phyloP scores from a whole-genome alignment of 2,329 filamentous ascomycete genomes.

The Pleoardoris graminearum region DNA sequence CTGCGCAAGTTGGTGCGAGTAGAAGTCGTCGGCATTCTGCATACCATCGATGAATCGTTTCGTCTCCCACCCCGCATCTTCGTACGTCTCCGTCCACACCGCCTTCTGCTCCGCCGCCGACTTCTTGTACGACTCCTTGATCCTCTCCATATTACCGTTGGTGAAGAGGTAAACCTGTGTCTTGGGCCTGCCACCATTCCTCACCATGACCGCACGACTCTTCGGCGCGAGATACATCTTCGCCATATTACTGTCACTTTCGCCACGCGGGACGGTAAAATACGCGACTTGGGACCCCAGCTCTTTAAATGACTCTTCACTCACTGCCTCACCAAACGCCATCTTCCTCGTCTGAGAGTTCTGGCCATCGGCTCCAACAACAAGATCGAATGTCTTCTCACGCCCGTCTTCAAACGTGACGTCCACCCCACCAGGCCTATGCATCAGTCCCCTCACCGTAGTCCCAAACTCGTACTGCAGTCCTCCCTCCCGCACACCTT shows the following conservation, averaged over 20 bases:
- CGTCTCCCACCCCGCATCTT: slow-evolving; percentile 51
- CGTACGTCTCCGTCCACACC: slow-evolving; percentile 44
- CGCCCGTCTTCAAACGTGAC: slow-evolving; percentile 51
- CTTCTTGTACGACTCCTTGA: slow-evolving; percentile 26
- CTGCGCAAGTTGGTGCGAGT: slow-evolving; percentile 48
- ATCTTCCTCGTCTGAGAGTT: slow-evolving; percentile 48
- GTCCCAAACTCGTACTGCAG: slow-evolving; percentile 38
- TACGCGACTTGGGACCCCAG: slow-evolving; percentile 39
- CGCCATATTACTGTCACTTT: slow-evolving; percentile 41
- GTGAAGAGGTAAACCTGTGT: slow-evolving; percentile 48
- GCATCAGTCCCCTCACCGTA: slow-evolving; percentile 27
- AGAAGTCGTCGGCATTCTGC: slow-evolving; percentile 49
- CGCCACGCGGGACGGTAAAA: slow-evolving; percentile 38
- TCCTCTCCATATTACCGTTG: slow-evolving; percentile 22
- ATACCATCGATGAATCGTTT: slow-evolving; percentile 49
- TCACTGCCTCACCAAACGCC: slow-evolving; percentile 8
- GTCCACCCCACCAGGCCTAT: slow-evolving; percentile 39
- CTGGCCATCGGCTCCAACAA: slow-evolving; percentile 60
- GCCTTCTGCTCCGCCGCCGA: slow-evolving; percentile 44
- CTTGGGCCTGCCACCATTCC: slow-evolving; percentile 44
- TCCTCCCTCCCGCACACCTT: slow-evolving; percentile 19
- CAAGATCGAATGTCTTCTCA: slow-evolving; percentile 52
- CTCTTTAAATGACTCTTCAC: slow-evolving; percentile 13
- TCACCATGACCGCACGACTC: slow-evolving; percentile 45
- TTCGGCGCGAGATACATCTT: slow-evolving; percentile 43